A percentile compares a stretch with the other conserved stretches of the same genome.
These are phyloP conservation scores for Orychophragmus violaceus DNA, from an alignment of 345 rosid genomes.

Conservation along the genomic window DNA sequence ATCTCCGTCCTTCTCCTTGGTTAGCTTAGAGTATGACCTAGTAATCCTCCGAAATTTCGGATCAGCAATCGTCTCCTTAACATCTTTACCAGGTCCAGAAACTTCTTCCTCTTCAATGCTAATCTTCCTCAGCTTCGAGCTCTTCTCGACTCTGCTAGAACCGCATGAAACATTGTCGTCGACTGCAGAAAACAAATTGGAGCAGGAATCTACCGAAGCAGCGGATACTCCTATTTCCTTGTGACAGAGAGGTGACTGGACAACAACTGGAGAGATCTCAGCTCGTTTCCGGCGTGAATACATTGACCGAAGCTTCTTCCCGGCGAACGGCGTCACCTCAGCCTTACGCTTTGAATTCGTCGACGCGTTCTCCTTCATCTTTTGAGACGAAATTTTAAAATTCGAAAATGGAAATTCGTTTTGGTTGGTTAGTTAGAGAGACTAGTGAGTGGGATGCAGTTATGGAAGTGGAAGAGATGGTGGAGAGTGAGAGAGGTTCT, in stretches of 20 bases:
- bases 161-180: conserved; percentile 44
- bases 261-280: conserved; percentile 34
- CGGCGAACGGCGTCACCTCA: conserved; percentile 19
- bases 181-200: conserved; percentile 26
- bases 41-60: conserved; percentile 42
- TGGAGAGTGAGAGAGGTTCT: background rate
- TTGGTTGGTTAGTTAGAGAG: conserved; percentile 19
- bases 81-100: conserved; percentile 17
- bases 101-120: conserved; percentile 29
- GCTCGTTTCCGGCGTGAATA: conserved; percentile 41
- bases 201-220: conserved; percentile 36
- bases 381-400: background rate
- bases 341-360: conserved; percentile 25
- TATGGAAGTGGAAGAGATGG: conserved; percentile 28
- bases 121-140: conserved; percentile 36
- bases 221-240: conserved; percentile 19
- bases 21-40: conserved; percentile 39
- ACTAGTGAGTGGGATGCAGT: conserved; percentile 19
- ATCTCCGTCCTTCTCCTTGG: conserved; percentile 30
- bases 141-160: conserved; percentile 37
- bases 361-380: conserved; percentile 28
- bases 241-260: background rate
- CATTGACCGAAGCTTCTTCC: conserved; percentile 53
- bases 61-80: conserved; percentile 20
- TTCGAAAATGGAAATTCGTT: conserved; percentile 24